A percentile compares a stretch with the other conserved stretches of the same genome.
Conservation (phyloP, 495 filamentous ascomycete genomes). For the Hypomontagnella submonticulosa region DNA sequence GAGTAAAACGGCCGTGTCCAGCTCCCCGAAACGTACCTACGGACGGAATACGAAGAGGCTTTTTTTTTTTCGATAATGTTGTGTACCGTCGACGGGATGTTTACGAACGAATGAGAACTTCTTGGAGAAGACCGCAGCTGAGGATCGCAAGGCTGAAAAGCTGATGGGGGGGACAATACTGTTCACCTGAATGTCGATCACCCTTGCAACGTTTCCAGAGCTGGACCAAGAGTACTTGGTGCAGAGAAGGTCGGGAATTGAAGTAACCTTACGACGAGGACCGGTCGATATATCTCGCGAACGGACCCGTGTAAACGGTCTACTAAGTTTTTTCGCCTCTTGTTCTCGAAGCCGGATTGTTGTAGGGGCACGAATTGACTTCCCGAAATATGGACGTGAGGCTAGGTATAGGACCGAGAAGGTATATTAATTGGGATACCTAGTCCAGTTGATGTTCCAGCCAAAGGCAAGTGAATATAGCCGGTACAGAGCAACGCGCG, state of each 20-base stretch:
- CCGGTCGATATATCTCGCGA: conserved; percentile 40
- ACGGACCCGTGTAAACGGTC: conserved; percentile 7
- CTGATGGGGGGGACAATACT: conserved; percentile 29
- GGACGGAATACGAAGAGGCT: conserved; percentile 39
- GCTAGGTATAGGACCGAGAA: conserved; percentile 36
- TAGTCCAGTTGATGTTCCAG: conserved; percentile 39
- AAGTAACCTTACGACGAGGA: conserved; percentile 41
- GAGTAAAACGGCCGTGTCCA: conserved; percentile 7
- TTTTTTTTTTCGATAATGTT: conserved; percentile 29
- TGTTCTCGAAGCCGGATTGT: conserved; percentile 35
- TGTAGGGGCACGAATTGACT: conserved; percentile 32
- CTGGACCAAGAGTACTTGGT: conserved; percentile 23
- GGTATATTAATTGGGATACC: conserved; percentile 45
- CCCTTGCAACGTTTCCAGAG: conserved; percentile 34
- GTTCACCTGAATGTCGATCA: conserved; percentile 38
- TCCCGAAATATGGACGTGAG: conserved; percentile 37
- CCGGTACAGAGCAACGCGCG: conserved; percentile 44
- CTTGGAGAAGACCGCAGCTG: conserved; percentile 31
- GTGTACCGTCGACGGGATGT: conserved; percentile 36
- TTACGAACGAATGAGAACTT: conserved; percentile 18
- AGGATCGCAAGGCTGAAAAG: conserved; percentile 31
- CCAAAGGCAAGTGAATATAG: conserved; percentile 42
- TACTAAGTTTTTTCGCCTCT: conserved; percentile 14
- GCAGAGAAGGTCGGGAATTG: conserved; percentile 19
- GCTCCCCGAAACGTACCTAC: conserved; percentile 7